Evolutionary conservation across 306 rosid genomes (phyloP).

Genomic region (Arachis hypogaea): DNA sequence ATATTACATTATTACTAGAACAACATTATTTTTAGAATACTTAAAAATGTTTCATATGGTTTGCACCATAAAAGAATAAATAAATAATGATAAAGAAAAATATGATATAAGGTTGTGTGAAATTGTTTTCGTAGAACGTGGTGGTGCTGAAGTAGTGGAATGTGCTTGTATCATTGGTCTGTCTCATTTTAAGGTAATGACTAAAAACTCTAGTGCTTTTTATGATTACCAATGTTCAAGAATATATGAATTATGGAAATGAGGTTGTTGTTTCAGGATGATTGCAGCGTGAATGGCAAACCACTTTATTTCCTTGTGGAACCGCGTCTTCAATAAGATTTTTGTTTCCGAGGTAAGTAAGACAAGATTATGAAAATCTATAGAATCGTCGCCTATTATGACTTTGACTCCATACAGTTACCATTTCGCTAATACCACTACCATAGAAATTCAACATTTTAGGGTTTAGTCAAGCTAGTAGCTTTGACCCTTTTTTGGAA

Average conservation of each 20-base stretch:
- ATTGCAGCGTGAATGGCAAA: slow-evolving; percentile 67
- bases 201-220: not conserved
- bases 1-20: no score
- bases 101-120: slow-evolving; percentile 20
- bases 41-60: no score
- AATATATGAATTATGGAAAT: not conserved
- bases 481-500: no score
- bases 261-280: slow-evolving; percentile 52
- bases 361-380: not conserved
- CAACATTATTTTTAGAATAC: no score
- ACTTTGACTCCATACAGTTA: not conserved
- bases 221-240: not conserved
- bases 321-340: slow-evolving; percentile 60
- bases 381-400: not conserved
- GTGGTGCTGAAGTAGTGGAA: slow-evolving; percentile 88
- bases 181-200: slow-evolving; percentile 80
- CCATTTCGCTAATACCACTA: not conserved
- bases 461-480: no score
- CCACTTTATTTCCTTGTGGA: slow-evolving; percentile 77
- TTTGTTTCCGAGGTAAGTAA: slow-evolving; percentile 49
- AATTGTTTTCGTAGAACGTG: slow-evolving; percentile 62
- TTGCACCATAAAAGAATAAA: no score
- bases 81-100: no score
- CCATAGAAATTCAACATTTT: not conserved
- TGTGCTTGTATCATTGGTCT: slow-evolving; percentile 95